A percentile compares a stretch with the other conserved stretches of the same genome.
Conservation (phyloP, 179 eudicot species). For the Pouteria campechiana region DNA sequence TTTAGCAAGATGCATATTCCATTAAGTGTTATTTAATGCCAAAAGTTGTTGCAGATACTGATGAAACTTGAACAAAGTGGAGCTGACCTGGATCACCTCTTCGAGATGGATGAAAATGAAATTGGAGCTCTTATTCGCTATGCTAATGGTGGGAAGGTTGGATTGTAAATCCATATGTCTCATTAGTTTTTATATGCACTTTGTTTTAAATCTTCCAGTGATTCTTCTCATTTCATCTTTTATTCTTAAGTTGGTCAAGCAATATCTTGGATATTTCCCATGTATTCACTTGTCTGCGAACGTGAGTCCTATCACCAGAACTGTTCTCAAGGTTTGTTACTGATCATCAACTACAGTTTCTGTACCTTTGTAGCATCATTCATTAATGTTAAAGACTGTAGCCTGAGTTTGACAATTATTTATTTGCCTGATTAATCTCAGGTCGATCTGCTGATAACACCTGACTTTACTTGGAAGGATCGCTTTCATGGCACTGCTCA, state of each 20-base stretch:
- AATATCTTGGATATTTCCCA: constrained; percentile 71
- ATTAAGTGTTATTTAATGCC: too few species aligned
- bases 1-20: too few species aligned
- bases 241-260: constrained; percentile 60
- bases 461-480: constrained; percentile 96
- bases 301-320: constrained; percentile 98
- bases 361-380: neutral
- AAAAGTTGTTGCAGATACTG: constrained; percentile 58
- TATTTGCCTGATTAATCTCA: constrained; percentile 10
- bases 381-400: neutral
- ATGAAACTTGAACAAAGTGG: constrained; percentile 94
- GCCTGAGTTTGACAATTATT: neutral
- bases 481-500: constrained; percentile 87
- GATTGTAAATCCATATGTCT: too few species aligned
- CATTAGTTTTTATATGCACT: constrained; percentile 1
- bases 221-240: neutral
- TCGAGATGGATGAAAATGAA: constrained; percentile 93
- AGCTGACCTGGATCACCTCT: constrained; percentile 77
- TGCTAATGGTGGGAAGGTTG: constrained; percentile 95
- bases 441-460: constrained; percentile 81
- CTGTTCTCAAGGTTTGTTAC: constrained; percentile 77
- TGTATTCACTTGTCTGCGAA: constrained; percentile 78
- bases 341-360: neutral
- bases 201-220: neutral
- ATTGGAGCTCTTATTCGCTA: constrained; percentile 89